Percentiles rank a stretch among this genome's conserved stretches.
phyloP scores from a whole-genome alignment of 2,329 filamentous ascomycete genomes.

The Paramyrothecium sp. region DNA sequence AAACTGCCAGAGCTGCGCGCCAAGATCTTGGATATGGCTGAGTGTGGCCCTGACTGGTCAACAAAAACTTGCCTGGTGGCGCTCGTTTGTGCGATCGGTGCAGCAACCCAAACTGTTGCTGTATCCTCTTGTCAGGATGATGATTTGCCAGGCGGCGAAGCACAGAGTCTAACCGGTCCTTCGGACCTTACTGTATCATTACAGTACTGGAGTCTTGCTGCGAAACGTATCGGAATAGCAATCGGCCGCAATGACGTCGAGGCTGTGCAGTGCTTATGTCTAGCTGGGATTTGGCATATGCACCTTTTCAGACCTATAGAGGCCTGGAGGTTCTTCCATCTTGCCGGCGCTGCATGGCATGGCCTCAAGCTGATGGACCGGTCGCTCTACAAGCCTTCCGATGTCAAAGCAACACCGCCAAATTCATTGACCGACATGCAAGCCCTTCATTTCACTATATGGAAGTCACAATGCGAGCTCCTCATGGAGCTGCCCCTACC shows the following conservation, averaged over 20 bases:
- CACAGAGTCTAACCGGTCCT: not conserved
- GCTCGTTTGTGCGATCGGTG: constrained; percentile 4
- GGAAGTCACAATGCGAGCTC: constrained; percentile 6
- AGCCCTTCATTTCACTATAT: constrained; percentile 6
- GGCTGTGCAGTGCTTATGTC: constrained; percentile 4
- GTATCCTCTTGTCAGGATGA: not conserved
- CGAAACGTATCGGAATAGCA: constrained; percentile 2
- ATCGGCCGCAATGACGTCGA: not conserved
- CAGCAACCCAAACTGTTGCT: not conserved
- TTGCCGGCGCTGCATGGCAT: constrained; percentile 4
- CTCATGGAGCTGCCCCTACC: constrained; percentile 2
- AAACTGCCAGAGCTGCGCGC: constrained; percentile 1
- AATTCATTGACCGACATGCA: constrained; percentile 1
- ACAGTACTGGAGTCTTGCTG: constrained; percentile 4
- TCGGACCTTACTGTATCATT: not conserved
- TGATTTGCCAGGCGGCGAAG: not conserved
- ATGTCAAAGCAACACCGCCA: not conserved
- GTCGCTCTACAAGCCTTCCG: not conserved
- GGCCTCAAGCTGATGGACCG: not conserved
- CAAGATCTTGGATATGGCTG: constrained; percentile 2
- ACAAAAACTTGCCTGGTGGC: constrained; percentile 1
- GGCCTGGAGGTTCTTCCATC: constrained; percentile 5
- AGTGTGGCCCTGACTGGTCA: constrained; percentile 4
- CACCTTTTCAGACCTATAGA: not conserved
- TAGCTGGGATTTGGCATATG: constrained; percentile 7